These are phyloP conservation scores for Aspergillus conjunctus DNA, from an alignment of 495 filamentous ascomycete genomes.

Conservation along the genomic window DNA sequence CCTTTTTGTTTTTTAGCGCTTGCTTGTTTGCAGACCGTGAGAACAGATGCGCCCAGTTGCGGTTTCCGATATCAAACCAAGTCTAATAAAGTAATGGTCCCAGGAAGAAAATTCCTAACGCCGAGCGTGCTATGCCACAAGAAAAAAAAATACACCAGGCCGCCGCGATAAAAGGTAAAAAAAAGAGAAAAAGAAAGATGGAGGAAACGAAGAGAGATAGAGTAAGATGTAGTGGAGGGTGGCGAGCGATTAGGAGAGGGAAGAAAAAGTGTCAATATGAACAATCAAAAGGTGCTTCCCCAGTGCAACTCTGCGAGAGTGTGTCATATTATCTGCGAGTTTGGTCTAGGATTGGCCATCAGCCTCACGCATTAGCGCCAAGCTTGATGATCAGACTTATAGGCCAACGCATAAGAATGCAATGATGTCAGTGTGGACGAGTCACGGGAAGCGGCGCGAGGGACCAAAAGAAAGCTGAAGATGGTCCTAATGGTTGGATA, in stretches of 20 bases:
- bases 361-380: slow-evolving; percentile 17
- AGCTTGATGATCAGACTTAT: slow-evolving; percentile 18
- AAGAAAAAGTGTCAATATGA: slow-evolving; percentile 25
- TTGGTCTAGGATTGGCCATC: slow-evolving; percentile 17
- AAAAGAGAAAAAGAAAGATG: slow-evolving; percentile 4
- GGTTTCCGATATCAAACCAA: slow-evolving; percentile 26
- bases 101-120: slow-evolving; percentile 25
- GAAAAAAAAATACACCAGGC: slow-evolving; percentile 28
- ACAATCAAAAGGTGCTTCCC: slow-evolving; percentile 24
- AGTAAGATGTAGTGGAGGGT: neutral
- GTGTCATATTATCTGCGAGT: slow-evolving; percentile 13
- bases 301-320: slow-evolving; percentile 11
- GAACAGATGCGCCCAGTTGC: slow-evolving; percentile 30
- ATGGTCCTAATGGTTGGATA: slow-evolving; percentile 2
- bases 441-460: neutral
- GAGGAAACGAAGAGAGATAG: neutral
- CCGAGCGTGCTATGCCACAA: slow-evolving; percentile 37
- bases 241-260: neutral
- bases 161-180: slow-evolving; percentile 20
- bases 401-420: slow-evolving; percentile 16
- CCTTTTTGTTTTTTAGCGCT: slow-evolving; percentile 20
- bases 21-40: slow-evolving; percentile 24
- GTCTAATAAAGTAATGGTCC: slow-evolving; percentile 25
- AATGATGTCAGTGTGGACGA: slow-evolving; percentile 24
- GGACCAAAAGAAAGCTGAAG: slow-evolving; percentile 5